Base-by-base conservation (phyloP, 495 filamentous ascomycete species). In the Penicillium angulare region DNA sequence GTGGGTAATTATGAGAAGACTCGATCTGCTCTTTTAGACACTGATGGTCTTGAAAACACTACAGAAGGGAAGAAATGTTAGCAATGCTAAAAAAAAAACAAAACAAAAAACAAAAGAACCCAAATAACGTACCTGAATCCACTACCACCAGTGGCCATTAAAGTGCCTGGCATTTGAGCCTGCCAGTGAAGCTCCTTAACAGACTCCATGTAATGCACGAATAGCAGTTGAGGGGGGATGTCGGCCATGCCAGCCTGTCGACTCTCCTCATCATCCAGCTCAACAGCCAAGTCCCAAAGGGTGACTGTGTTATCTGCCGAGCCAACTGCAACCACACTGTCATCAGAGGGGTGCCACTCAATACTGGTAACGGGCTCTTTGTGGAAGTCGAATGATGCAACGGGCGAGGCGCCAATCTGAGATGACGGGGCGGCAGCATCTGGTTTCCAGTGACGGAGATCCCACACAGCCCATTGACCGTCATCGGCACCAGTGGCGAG, bases 141-240 rank as follows among this genome's bases (percentile, higher is more conserved):
- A 64, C 79, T 82, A 49, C 88, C 85, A 10, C 93, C 93, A 5
- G 93, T 98, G 7, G 89, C 91, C 70, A 97, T 85, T 21, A 97
- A 72, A 17, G 80, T 81, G n/a, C 93, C 93, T 0, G 90, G 90
- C 64, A 96, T 96, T 73, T 98, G 93, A 17, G 86, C 86, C 69
- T 98, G 93, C 91, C 93, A 98, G 71, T 97, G 93, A 42, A 87
- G 70, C 68, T 98, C 93, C 80, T 97, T 97, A 44, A 91, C 89
- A 57, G 84, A 79, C 56, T 93, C 89, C 76, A 92, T 90, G 63
- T 95, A 96, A 72, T 98, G 93, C 57, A 96, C 89, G 73, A 98
- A 98, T 54, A 98, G 72, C 58, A 98, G 68, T 64, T 97, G 93
- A 26, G 93, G 90, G 45, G 93, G 93, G 55, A 98, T 90, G 51